Conservation (phyloP, 1,139 yeast genomes). For the Trichomonascaceae sp. region DNA sequence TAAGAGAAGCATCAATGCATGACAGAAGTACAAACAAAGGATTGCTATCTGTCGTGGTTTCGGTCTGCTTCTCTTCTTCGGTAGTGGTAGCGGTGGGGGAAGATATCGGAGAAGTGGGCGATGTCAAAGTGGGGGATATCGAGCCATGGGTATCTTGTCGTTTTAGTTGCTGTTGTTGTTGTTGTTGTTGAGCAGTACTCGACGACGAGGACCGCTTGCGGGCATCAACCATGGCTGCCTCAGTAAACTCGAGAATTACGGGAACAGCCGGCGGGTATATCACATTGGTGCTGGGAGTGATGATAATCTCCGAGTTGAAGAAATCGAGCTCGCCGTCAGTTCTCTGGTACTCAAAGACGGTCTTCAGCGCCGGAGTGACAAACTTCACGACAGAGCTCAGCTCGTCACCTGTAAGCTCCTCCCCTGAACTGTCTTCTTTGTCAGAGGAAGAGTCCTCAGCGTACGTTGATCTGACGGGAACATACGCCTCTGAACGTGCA, state of each 20-base stretch:
- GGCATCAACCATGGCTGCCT: background rate
- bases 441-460: background rate
- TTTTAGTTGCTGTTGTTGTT: background rate
- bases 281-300: constrained; percentile 50
- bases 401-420: background rate
- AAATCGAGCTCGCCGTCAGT: constrained; percentile 17
- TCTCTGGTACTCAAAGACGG: constrained; percentile 35
- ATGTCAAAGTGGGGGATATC: no score
- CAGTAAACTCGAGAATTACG: constrained; percentile 30
- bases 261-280: constrained; percentile 70
- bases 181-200: background rate
- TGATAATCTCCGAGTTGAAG: constrained; percentile 3
- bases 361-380: constrained; percentile 57
- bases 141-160: no score
- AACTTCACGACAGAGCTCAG: background rate
- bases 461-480: background rate
- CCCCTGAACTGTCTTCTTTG: background rate
- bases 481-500: no score
- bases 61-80: background rate
- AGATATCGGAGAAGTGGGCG: no score
- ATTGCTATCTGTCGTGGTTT: background rate
- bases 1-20: constrained; percentile 50
- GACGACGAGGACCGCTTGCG: background rate
- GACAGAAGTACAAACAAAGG: constrained; percentile 14
- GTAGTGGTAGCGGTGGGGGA: no score